phyloP scores from a whole-genome alignment of 169 alveolate species.

The Plasmodium sp. region DNA sequence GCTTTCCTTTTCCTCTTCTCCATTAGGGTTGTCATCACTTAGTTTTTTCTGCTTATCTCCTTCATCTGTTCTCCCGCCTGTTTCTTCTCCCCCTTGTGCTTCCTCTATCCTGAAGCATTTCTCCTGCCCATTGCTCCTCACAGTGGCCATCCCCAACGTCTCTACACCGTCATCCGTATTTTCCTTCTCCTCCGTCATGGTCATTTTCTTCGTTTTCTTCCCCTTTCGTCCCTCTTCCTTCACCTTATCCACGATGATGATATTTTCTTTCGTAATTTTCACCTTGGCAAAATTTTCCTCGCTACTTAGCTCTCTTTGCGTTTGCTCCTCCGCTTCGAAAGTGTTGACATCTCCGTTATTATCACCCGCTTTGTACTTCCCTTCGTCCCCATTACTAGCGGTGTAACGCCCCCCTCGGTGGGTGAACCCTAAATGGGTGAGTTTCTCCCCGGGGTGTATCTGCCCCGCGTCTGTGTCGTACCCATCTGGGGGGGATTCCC shows the following conservation, averaged over 20 bases:
- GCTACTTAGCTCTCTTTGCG: background rate
- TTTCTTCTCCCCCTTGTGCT: background rate
- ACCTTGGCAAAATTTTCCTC: slow-evolving; percentile 34
- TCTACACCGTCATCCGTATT: background rate
- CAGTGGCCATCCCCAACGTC: background rate
- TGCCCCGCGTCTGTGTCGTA: background rate
- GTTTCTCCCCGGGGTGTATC: background rate
- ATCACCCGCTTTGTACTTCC: background rate
- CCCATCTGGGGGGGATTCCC: background rate
- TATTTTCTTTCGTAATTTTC: slow-evolving; percentile 58
- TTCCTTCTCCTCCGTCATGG: slow-evolving; percentile 2
- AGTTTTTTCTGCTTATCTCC: background rate
- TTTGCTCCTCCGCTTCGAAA: background rate
- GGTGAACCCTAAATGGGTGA: background rate
- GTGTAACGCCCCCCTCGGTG: background rate
- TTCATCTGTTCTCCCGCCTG: background rate
- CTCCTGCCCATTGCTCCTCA: background rate
- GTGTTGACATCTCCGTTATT: background rate
- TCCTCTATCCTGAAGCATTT: background rate
- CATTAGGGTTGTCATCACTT: background rate
- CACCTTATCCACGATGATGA: slow-evolving; percentile 16
- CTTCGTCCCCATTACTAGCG: background rate
- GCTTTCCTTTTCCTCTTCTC: background rate
- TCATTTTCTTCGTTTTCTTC: background rate
- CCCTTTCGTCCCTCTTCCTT: slow-evolving; percentile 5